Conservation (phyloP, 192 early-diverging fungal genomes). For the Coemansia sp. region DNA sequence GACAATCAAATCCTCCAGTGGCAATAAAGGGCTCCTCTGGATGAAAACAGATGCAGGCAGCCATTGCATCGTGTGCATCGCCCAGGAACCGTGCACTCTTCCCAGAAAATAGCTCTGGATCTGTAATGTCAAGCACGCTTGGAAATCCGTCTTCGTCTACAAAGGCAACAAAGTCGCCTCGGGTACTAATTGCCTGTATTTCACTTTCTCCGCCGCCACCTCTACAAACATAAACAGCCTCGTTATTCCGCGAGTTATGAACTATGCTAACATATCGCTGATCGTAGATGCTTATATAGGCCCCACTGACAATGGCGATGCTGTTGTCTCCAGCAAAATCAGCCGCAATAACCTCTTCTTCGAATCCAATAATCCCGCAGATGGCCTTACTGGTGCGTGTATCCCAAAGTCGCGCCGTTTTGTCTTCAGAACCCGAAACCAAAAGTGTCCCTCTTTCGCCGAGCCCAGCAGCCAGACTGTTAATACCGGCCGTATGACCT, state of each 20-base stretch:
- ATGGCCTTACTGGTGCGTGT: constrained; percentile 13
- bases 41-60: constrained; percentile 41
- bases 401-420: constrained; percentile 45
- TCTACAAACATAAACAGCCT: neutral
- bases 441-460: constrained; percentile 11
- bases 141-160: constrained; percentile 41
- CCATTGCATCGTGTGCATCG: constrained; percentile 27
- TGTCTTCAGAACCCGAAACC: constrained; percentile 48
- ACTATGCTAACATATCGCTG: constrained; percentile 15
- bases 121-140: constrained; percentile 31
- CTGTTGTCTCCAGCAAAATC: constrained; percentile 22
- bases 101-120: constrained; percentile 4
- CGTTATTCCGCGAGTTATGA: neutral
- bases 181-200: constrained; percentile 34
- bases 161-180: constrained; percentile 51
- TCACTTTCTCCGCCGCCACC: constrained; percentile 11
- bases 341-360: constrained; percentile 16
- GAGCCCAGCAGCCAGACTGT: constrained; percentile 27
- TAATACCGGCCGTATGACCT: constrained; percentile 27
- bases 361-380: constrained; percentile 23
- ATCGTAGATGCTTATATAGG: constrained; percentile 26
- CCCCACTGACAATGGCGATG: constrained; percentile 24
- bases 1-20: constrained; percentile 42
- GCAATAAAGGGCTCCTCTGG: constrained; percentile 28
- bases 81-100: constrained; percentile 5